Percentiles rank a stretch among this genome's conserved stretches.
These are phyloP conservation scores for Pseudogymnoascus sp. DNA, from an alignment of 2,329 filamentous ascomycete species.

Conservation along the genomic window DNA sequence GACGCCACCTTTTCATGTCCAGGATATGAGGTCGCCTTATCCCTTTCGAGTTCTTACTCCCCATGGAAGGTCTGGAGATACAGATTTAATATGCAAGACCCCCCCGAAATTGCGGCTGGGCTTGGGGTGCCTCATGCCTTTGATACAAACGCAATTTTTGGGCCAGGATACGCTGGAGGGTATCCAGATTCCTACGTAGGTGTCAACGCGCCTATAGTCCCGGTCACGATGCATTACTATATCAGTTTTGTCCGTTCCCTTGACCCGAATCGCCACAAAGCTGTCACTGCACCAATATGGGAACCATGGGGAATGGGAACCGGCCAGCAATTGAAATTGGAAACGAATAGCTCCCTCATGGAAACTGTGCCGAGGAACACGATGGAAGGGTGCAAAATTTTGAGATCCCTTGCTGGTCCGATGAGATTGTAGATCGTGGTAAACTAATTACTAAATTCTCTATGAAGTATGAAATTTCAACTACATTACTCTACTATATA, in stretches of 20 bases:
- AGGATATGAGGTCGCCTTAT: constrained; percentile 23
- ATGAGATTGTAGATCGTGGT: constrained; percentile 13
- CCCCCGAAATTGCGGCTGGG: constrained; percentile 29
- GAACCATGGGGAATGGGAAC: not conserved
- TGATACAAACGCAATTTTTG: constrained; percentile 30
- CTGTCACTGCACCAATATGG: constrained; percentile 20
- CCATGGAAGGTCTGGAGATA: constrained; percentile 23
- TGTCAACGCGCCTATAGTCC: constrained; percentile 15
- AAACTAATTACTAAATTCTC: not conserved
- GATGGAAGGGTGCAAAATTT: constrained; percentile 22
- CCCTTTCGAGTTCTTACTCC: not conserved
- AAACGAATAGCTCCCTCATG: constrained; percentile 24
- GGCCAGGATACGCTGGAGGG: constrained; percentile 19
- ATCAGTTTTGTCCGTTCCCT: constrained; percentile 34
- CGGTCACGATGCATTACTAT: constrained; percentile 31
- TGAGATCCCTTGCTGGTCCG: constrained; percentile 19
- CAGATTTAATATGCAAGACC: constrained; percentile 36
- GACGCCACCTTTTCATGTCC: constrained; percentile 41
- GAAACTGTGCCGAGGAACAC: constrained; percentile 22
- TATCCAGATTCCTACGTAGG: constrained; percentile 31
- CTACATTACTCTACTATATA: not conserved
- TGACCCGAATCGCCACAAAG: constrained; percentile 31
- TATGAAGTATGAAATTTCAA: not conserved
- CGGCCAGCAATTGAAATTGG: constrained; percentile 8
- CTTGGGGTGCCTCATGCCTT: constrained; percentile 29